phyloP scores from a whole-genome alignment of 2,329 filamentous ascomycete genomes.

The Mariannaea elegans region DNA sequence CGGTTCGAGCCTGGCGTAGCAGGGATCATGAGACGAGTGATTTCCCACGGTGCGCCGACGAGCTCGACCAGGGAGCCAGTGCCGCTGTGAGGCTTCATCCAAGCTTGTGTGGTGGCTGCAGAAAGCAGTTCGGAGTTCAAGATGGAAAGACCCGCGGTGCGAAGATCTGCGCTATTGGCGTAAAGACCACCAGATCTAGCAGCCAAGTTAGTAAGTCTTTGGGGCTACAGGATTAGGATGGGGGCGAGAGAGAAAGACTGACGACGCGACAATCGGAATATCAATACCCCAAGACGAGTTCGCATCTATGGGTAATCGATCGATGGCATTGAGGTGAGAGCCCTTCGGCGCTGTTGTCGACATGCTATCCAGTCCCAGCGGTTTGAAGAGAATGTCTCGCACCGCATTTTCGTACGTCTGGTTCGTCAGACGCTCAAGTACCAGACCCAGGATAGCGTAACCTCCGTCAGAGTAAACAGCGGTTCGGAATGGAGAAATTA shows the following conservation, averaged over 20 bases:
- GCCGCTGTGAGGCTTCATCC: conserved; percentile 35
- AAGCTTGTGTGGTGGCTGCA: conserved; percentile 5
- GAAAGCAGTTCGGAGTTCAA: conserved; percentile 30
- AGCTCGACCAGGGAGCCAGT: conserved; percentile 28
- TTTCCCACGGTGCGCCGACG: conserved; percentile 36
- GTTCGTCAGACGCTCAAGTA: conserved; percentile 28
- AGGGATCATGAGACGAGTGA: conserved; percentile 24
- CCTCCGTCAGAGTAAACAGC: conserved; percentile 36
- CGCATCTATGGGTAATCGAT: background rate
- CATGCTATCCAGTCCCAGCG: conserved; percentile 7
- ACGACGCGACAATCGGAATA: conserved; percentile 32
- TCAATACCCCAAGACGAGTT: conserved; percentile 27
- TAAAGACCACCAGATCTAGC: conserved; percentile 31
- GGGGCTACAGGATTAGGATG: background rate
- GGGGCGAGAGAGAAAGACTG: background rate
- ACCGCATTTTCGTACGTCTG: conserved; percentile 25
- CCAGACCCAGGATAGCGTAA: conserved; percentile 19
- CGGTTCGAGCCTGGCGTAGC: conserved; percentile 32
- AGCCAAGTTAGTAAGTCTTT: background rate
- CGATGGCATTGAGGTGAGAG: conserved; percentile 22
- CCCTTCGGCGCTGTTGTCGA: conserved; percentile 6
- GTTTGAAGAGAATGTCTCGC: background rate
- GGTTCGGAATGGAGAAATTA: conserved; percentile 21
- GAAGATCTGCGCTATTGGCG: conserved; percentile 21
- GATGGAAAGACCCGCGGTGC: conserved; percentile 29